Base-by-base conservation (phyloP, 257 asterid genomes). In the Datura wrightii region DNA sequence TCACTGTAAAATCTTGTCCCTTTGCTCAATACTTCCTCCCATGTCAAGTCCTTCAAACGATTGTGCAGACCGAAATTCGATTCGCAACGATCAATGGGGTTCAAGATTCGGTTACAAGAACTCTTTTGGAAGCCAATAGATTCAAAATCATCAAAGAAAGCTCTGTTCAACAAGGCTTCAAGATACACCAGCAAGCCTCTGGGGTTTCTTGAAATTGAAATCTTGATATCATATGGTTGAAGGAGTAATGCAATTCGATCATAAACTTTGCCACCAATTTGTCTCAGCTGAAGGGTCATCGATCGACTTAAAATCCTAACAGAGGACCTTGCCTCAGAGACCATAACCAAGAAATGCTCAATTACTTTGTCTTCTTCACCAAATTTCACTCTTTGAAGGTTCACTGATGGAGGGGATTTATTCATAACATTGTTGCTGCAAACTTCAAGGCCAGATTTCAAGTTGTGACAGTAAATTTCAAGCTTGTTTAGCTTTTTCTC, bases 1-100 rank as follows among this genome's bases (percentile, higher is more conserved):
- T 95, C 98, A 65, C 96, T 94, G 79, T 94, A 95, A 85, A 93
- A 96, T 83, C 86, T 90, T 0, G 98, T 97, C 41, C 99, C 99
- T 54, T 92, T 95, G 85, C 85, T 92, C 85, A 97, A 59, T 9
- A 97, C 98, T 48, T 94, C 94, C 72, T 95, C 98, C 99, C 98
- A 97, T 3, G 95, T 93, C 58, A 97, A 88, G 86, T 88, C 94
- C 42, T 91, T 93, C 54, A 97, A 76, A 74, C 92, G 82, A 41
- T 82, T 85, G 50, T 92, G 93, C 87, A 90, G 86, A 0, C 94
- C 93, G 80, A 95, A 97, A 82, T 94, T 94, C 0, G 96, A 86
- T 41, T 92, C 97, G n/a, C 97, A 94, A 0, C 89, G 91, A 41
- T 97, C 97, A 37, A 95, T 90, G 71, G 98, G 99, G 79, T 97